Evolutionary conservation across 805 yeast genomes (phyloP).

Genomic region (Sugiyamaella marilandica): DNA sequence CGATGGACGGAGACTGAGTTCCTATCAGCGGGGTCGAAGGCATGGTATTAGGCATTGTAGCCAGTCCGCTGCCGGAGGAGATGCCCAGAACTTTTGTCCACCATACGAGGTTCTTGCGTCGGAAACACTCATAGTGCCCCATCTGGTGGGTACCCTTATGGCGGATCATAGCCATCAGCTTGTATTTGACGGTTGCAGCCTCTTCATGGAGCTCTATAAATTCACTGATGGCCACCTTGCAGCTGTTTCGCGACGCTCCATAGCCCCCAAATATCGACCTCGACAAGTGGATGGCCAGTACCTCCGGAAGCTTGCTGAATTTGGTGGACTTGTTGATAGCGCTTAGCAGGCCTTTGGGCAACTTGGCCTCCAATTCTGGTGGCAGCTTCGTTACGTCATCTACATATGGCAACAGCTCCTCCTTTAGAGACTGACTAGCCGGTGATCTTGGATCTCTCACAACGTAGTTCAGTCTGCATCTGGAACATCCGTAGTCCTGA

Average conservation of each 20-base stretch:
- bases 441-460: not conserved
- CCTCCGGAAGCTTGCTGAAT: conserved; percentile 61
- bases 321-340: conserved; percentile 63
- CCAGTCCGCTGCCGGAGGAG: not conserved
- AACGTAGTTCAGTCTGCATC: conserved; percentile 49
- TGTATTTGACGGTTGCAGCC: conserved; percentile 40
- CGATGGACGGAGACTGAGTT: not conserved
- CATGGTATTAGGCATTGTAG: conserved; percentile 1
- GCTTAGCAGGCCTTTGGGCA: conserved; percentile 48
- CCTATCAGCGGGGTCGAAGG: not conserved
- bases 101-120: conserved; percentile 46
- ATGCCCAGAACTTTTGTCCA: conserved; percentile 17
- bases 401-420: conserved; percentile 37
- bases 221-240: conserved; percentile 65
- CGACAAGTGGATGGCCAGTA: conserved; percentile 77
- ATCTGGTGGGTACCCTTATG: conserved; percentile 85
- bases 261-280: conserved; percentile 73
- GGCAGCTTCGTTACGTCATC: conserved; percentile 49
- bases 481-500: conserved; percentile 68
- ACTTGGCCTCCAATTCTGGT: conserved; percentile 32
- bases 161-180: conserved; percentile 65
- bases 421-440: conserved; percentile 22
- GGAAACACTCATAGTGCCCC: conserved; percentile 89
- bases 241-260: conserved; percentile 65
- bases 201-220: conserved; percentile 37